These are phyloP conservation scores for Primulina tabacum DNA, from an alignment of 257 asterid genomes.

Conservation along the genomic window DNA sequence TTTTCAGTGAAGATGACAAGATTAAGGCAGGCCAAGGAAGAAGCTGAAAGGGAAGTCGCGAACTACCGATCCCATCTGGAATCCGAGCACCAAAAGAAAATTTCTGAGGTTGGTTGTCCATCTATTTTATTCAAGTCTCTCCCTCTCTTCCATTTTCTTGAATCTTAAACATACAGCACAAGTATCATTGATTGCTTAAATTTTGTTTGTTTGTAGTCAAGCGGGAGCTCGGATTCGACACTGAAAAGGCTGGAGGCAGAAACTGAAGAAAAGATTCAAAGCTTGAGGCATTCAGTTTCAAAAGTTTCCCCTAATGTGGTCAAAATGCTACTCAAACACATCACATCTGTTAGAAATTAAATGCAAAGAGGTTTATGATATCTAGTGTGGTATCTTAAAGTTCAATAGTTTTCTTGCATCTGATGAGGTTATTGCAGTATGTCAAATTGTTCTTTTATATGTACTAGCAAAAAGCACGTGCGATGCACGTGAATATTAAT, in stretches of 20 bases:
- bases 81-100: conserved; percentile 58
- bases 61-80: conserved; percentile 59
- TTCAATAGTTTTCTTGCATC: too few relatives aligned
- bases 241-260: conserved; percentile 70
- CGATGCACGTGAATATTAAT: too few relatives aligned
- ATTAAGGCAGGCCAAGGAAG: conserved; percentile 81
- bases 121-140: not conserved
- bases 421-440: too few relatives aligned
- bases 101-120: conserved; percentile 63
- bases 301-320: conserved; percentile 54
- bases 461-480: too few relatives aligned
- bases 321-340: conserved; percentile 51
- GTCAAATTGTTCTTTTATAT: too few relatives aligned
- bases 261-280: conserved; percentile 51
- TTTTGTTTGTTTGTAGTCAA: conserved; percentile 34
- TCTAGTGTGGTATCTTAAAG: too few relatives aligned
- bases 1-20: conserved; percentile 58
- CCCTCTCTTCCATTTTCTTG: not conserved
- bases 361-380: conserved; percentile 13
- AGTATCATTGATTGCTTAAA: not conserved
- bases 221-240: conserved; percentile 63
- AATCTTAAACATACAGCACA: not conserved
- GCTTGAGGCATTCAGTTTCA: conserved; percentile 46
- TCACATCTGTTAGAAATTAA: conserved; percentile 34
- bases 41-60: conserved; percentile 69